These are phyloP conservation scores for Scalesia atractyloides DNA, from an alignment of 129 eudicot species.

Conservation along the genomic window DNA sequence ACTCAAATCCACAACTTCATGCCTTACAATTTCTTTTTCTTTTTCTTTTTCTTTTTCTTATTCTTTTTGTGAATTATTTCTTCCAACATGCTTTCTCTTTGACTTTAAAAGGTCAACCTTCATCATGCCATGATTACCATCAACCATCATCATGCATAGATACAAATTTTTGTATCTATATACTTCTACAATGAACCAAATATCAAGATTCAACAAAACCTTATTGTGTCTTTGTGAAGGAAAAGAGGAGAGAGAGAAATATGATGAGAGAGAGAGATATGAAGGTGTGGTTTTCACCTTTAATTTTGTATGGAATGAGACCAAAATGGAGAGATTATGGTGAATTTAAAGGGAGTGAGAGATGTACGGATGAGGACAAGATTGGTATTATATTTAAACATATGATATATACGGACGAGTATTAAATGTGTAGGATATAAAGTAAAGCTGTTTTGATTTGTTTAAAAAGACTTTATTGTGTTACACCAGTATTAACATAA, in stretches of 20 bases:
- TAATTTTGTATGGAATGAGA: constrained; percentile 33
- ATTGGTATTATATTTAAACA: background rate
- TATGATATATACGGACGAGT: background rate
- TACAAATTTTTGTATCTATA: constrained; percentile 12
- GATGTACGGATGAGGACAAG: constrained; percentile 33
- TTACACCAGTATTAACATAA: background rate
- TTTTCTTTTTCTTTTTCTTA: constrained; percentile 13
- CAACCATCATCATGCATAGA: constrained; percentile 27
- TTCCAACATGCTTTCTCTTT: constrained; percentile 36
- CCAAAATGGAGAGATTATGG: constrained; percentile 43
- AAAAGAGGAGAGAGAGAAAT: background rate
- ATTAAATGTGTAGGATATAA: background rate
- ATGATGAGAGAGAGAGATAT: constrained; percentile 15
- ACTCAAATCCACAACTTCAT: constrained; percentile 73
- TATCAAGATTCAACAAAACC: constrained; percentile 23
- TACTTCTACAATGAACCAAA: constrained; percentile 4
- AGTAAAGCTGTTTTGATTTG: background rate
- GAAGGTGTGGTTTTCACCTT: constrained; percentile 23
- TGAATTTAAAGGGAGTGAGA: constrained; percentile 41
- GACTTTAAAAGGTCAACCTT: constrained; percentile 31
- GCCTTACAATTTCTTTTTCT: constrained; percentile 28
- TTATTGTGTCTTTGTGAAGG: background rate
- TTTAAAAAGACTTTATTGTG: background rate
- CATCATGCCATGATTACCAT: constrained; percentile 34
- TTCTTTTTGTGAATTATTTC: constrained; percentile 14